Evolutionary conservation across 208 protist species (phyloP).

Genomic region (Acanthamoeba royreba): DNA sequence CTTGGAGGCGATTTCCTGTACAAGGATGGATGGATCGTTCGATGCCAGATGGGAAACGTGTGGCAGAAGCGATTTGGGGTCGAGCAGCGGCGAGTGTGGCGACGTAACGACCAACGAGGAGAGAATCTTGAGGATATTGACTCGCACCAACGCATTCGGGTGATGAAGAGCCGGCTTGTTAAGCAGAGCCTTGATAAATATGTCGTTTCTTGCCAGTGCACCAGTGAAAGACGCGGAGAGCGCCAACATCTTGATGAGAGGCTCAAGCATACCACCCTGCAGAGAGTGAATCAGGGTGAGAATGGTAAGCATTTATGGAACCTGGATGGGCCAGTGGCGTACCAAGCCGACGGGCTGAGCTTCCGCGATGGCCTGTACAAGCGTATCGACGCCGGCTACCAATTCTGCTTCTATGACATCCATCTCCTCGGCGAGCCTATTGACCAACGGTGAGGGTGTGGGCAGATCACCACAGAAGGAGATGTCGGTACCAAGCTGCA

Average conservation of each 20-base stretch:
- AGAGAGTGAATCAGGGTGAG: no score
- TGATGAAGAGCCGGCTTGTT: background rate
- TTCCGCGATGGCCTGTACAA: background rate
- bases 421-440: background rate
- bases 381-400: background rate
- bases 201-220: background rate
- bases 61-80: background rate
- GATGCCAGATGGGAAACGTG: background rate
- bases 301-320: no score
- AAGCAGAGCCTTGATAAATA: background rate
- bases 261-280: conserved; percentile 17
- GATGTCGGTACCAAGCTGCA: background rate
- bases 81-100: background rate
- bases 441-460: background rate
- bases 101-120: background rate
- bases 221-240: background rate
- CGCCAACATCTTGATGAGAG: conserved; percentile 1
- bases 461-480: background rate
- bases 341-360: background rate
- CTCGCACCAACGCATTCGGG: background rate
- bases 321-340: no score
- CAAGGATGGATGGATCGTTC: background rate
- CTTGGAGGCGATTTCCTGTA: conserved; percentile 8
- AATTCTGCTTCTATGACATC: background rate
- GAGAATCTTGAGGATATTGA: conserved; percentile 21